Evolutionary conservation across 2,329 filamentous ascomycete species (phyloP).

Genomic region (Fusarium bulbicola): DNA sequence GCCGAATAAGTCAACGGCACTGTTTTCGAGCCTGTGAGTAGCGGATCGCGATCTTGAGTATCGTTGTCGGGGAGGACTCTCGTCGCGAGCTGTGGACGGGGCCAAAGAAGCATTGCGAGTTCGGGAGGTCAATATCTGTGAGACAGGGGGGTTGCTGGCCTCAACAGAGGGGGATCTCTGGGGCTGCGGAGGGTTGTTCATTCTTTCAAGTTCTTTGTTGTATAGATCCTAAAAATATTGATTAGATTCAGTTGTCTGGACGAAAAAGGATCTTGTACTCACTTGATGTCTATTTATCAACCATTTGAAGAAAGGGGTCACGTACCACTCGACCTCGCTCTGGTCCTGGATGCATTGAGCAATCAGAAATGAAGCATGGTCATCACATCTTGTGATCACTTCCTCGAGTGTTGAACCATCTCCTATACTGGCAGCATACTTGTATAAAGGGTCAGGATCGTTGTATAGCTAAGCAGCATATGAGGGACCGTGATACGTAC

Average conservation of each 20-base stretch:
- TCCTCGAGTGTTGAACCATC: constrained; percentile 63
- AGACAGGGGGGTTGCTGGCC: background rate
- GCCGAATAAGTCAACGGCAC: background rate
- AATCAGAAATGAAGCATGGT: constrained; percentile 62
- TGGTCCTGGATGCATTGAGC: constrained; percentile 57
- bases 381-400: constrained; percentile 55
- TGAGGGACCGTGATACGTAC: constrained; percentile 24
- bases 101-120: constrained; percentile 35
- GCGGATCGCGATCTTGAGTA: constrained; percentile 31
- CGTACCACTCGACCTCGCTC: constrained; percentile 51
- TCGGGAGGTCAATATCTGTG: constrained; percentile 29
- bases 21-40: constrained; percentile 5
- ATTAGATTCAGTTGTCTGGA: background rate
- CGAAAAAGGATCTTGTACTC: constrained; percentile 24
- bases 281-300: constrained; percentile 54
- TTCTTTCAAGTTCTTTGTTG: constrained; percentile 32
- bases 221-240: constrained; percentile 39
- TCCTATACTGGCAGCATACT: constrained; percentile 63
- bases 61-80: constrained; percentile 16
- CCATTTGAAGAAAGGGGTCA: constrained; percentile 61
- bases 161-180: constrained; percentile 31
- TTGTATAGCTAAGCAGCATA: background rate
- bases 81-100: constrained; percentile 11
- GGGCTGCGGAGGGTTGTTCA: constrained; percentile 34
- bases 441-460: background rate